These are phyloP conservation scores for Cladorrhinum samala DNA, from an alignment of 495 filamentous ascomycete species.

Conservation along the genomic window DNA sequence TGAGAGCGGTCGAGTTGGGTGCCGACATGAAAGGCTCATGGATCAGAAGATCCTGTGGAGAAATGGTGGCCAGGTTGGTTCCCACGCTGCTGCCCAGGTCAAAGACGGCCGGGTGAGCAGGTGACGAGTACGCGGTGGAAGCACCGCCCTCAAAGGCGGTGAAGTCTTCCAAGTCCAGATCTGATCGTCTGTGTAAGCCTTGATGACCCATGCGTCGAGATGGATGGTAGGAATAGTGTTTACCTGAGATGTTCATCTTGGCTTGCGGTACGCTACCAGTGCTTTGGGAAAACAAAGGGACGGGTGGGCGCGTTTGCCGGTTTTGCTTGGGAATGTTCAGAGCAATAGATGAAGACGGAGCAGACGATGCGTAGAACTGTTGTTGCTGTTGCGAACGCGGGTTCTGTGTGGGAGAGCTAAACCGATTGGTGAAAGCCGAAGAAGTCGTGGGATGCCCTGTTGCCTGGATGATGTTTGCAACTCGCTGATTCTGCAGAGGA, in stretches of 20 bases:
- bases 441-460: conserved; percentile 53
- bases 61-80: conserved; percentile 63
- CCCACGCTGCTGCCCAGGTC: conserved; percentile 37
- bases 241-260: conserved; percentile 47
- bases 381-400: conserved; percentile 27
- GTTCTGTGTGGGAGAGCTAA: conserved; percentile 41
- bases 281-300: conserved; percentile 48
- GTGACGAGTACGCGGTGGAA: conserved; percentile 45
- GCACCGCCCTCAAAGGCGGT: conserved; percentile 47
- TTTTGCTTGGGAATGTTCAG: conserved; percentile 39
- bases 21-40: conserved; percentile 60
- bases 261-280: conserved; percentile 36
- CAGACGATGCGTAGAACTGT: conserved; percentile 51
- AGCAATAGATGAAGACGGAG: conserved; percentile 40
- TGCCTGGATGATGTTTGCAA: conserved; percentile 54
- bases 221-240: conserved; percentile 6
- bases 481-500: conserved; percentile 49
- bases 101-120: conserved; percentile 41
- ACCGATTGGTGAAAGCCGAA: conserved; percentile 53
- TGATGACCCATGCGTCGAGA: conserved; percentile 14
- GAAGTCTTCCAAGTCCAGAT: conserved; percentile 47
- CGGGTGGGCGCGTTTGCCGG: conserved; percentile 42
- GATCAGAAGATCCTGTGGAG: conserved; percentile 75
- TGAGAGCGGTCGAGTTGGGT: conserved; percentile 76
- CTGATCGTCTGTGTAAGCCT: conserved; percentile 40